Percentiles rank a stretch among this genome's conserved stretches.
Evolutionary conservation across 2,329 filamentous ascomycete species (phyloP).

Genomic region (Xylaria sp.): DNA sequence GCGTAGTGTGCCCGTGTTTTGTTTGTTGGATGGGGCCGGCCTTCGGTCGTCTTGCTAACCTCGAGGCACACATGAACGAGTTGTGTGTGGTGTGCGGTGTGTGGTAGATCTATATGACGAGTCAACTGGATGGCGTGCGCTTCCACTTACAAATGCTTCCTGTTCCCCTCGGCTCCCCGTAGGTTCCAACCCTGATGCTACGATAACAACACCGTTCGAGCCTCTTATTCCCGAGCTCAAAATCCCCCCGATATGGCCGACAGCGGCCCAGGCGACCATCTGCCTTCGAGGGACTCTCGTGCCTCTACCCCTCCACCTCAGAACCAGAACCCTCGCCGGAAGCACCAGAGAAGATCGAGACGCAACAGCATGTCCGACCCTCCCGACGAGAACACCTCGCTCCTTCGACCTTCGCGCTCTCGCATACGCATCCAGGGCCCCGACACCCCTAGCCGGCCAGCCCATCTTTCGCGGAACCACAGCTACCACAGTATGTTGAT

Average conservation of each 20-base stretch:
- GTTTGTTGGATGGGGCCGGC: no score
- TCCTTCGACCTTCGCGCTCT: constrained; percentile 49
- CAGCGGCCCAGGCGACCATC: constrained; percentile 25
- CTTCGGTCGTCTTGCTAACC: no score
- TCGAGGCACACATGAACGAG: no score
- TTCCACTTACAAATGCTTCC: neutral
- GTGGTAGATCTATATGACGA: no score
- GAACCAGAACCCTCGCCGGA: constrained; percentile 32
- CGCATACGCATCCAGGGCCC: constrained; percentile 49
- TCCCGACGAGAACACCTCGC: constrained; percentile 52
- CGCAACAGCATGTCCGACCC: constrained; percentile 36
- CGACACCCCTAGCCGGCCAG: constrained; percentile 34
- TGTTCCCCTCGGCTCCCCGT: no score
- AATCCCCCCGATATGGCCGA: constrained; percentile 29
- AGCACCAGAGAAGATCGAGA: constrained; percentile 33
- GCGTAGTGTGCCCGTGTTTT: no score
- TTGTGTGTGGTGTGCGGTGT: no score
- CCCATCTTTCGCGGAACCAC: constrained; percentile 47
- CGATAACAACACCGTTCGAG: neutral
- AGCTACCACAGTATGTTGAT: constrained; percentile 52
- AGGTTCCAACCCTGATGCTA: neutral
- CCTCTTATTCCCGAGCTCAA: neutral
- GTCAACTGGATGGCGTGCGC: neutral
- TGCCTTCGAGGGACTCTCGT: constrained; percentile 27
- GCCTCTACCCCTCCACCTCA: constrained; percentile 34